Percentiles rank a stretch among this genome's conserved stretches.
Evolutionary conservation across 2,329 filamentous ascomycete species (phyloP).

Genomic region (Pseudovirgaria hyperparasitica): DNA sequence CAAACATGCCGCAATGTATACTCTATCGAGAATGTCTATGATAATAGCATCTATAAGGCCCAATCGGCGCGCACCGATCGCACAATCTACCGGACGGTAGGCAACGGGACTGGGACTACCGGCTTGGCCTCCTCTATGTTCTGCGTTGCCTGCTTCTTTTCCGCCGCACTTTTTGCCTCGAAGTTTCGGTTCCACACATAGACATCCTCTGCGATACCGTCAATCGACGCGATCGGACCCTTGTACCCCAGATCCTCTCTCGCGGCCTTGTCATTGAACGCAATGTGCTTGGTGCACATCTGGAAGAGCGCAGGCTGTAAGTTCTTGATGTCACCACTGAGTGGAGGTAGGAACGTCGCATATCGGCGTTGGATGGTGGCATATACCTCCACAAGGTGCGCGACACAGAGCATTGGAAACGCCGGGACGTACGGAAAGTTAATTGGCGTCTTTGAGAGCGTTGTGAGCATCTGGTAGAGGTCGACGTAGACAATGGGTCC

Average conservation of each 20-base stretch:
- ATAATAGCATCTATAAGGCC: too few relatives aligned
- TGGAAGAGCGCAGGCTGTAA: constrained; percentile 27
- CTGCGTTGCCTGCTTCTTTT: too few relatives aligned
- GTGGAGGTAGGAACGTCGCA: constrained; percentile 12
- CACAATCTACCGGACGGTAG: too few relatives aligned
- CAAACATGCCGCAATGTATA: too few relatives aligned
- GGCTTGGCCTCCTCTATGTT: too few relatives aligned
- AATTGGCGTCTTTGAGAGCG: constrained; percentile 19
- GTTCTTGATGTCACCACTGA: constrained; percentile 20
- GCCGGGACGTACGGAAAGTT: constrained; percentile 21
- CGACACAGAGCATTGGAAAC: constrained; percentile 23
- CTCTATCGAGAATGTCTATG: too few relatives aligned
- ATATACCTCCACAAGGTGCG: constrained; percentile 27
- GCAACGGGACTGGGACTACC: too few relatives aligned
- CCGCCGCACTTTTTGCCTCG: too few relatives aligned
- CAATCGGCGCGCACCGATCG: too few relatives aligned
- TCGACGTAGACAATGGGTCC: constrained; percentile 31
- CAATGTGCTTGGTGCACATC: constrained; percentile 20
- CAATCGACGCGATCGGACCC: constrained; percentile 24
- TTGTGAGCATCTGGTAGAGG: constrained; percentile 23
- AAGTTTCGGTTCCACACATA: too few relatives aligned
- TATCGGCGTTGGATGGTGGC: constrained; percentile 13
- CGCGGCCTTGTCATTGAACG: constrained; percentile 27
- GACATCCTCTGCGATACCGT: too few relatives aligned
- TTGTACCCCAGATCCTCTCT: constrained; percentile 32